Evolutionary conservation across 2,329 filamentous ascomycete species (phyloP), one percentile per base, ranked within the genome.

Genomic region (Colletotrichum nymphaeae): DNA sequence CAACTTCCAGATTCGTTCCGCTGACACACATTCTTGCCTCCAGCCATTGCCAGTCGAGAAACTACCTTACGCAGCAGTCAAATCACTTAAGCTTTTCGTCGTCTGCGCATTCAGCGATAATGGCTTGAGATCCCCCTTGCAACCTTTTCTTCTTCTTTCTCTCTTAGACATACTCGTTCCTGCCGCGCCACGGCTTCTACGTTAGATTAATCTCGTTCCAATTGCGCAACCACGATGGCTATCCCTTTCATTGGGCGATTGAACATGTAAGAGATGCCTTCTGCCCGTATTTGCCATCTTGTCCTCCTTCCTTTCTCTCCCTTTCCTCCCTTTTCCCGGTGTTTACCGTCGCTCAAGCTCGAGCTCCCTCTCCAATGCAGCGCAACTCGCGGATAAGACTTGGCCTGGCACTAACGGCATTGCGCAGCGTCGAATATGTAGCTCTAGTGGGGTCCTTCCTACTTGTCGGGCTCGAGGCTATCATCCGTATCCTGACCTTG

Each of bases 401-500:
- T 65, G 49, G 32, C 35, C 59, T 69, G 66, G 58, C 42, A 69
- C 71, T 73, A 30, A 73, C 66, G 71, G 60, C 59, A 46, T 71
- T 63, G 30, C 26, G 28, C 76, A 95, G 93, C 82, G 89, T 89
- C 83, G 95, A 99, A 85, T 98, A 98, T 85, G 84, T 97, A 75
- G 95, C 95, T 52, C 90, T 99, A 56, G 84, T 97, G 59, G 91
- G 92, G 68, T 98, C 96, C 8, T 93, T 98, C 79, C 79, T 94
- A 65, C 89, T 99, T 49, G 92, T 98, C 72, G 88, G 91, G 59
- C 88, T 98, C 76, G 97, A 99, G 83, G 92, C 92, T 69, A 79
- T 97, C 74, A 93, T 98, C 78, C 92, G 96, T 78, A 87, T 97
- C 72, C 90, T 98, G 75, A 98, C 97, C 1, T 89, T 98, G 74